phyloP scores from a whole-genome alignment of 768 basidiomycete species.

The Xerocomellus chrysenteron region DNA sequence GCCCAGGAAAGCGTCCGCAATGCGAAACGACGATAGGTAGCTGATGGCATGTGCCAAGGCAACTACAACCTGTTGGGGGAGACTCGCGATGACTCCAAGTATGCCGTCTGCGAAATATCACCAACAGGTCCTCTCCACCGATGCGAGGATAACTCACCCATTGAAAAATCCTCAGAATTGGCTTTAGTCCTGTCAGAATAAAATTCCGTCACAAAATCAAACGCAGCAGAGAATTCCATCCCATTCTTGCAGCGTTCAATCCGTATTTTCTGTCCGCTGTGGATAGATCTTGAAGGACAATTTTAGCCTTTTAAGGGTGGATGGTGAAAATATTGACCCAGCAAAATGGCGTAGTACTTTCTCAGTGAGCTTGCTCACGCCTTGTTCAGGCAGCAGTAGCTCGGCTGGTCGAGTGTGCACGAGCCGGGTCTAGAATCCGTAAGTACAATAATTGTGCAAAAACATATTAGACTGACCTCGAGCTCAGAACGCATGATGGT shows the following conservation, averaged over 20 bases:
- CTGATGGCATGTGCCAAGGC: constrained; percentile 72
- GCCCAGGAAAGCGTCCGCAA: constrained; percentile 77
- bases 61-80: constrained; percentile 69
- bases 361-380: constrained; percentile 65
- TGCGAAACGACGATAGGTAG: constrained; percentile 69
- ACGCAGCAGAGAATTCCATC: constrained; percentile 68
- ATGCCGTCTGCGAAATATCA: constrained; percentile 47
- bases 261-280: constrained; percentile 47
- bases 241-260: constrained; percentile 57
- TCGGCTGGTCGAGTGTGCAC: constrained; percentile 84
- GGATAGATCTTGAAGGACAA: constrained; percentile 34
- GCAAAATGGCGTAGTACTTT: constrained; percentile 74
- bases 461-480: constrained; percentile 50
- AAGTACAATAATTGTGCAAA: not conserved
- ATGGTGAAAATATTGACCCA: constrained; percentile 43
- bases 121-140: not conserved
- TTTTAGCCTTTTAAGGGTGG: constrained; percentile 7
- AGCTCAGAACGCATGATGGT: constrained; percentile 84
- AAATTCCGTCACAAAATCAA: constrained; percentile 61
- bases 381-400: constrained; percentile 60
- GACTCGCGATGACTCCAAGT: constrained; percentile 58
- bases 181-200: constrained; percentile 54
- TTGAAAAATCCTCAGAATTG: constrained; percentile 38
- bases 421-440: constrained; percentile 68
- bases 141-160: constrained; percentile 7